A percentile compares a stretch with the other conserved stretches of the same genome.
phyloP scores from a whole-genome alignment of 352 stramenopile genomes.

The Phytophthora cactorum region DNA sequence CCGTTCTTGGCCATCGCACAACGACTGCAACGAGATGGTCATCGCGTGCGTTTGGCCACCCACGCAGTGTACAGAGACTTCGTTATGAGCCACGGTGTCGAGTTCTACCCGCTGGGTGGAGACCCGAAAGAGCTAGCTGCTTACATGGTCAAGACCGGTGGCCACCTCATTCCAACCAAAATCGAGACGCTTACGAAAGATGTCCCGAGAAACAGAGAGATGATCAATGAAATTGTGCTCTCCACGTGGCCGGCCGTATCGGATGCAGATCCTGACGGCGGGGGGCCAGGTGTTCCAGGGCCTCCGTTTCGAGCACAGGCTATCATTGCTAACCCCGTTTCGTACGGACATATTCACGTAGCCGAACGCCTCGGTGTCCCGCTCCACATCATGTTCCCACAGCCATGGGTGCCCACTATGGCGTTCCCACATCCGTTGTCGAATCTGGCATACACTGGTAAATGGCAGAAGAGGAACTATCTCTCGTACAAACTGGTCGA shows the following conservation, averaged over 20 bases:
- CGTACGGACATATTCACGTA: constrained; percentile 93
- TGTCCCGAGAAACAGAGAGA: constrained; percentile 81
- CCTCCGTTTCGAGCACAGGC: constrained; percentile 84
- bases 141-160: constrained; percentile 93
- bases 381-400: constrained; percentile 94
- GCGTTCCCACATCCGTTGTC: constrained; percentile 90
- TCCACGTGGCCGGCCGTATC: constrained; percentile 89
- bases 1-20: constrained; percentile 86
- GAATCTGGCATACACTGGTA: constrained; percentile 74
- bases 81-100: constrained; percentile 72
- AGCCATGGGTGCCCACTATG: constrained; percentile 87
- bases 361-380: constrained; percentile 91
- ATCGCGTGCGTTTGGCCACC: constrained; percentile 92
- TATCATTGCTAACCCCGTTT: constrained; percentile 93
- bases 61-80: constrained; percentile 88
- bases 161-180: constrained; percentile 74
- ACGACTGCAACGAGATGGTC: constrained; percentile 70
- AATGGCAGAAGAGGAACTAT: constrained; percentile 63
- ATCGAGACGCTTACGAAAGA: constrained; percentile 65
- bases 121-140: constrained; percentile 77
- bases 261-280: constrained; percentile 71
- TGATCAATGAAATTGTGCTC: constrained; percentile 90
- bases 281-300: constrained; percentile 40
- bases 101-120: constrained; percentile 81
- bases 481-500: constrained; percentile 89